phyloP scores from a whole-genome alignment of 352 stramenopile species.

The Phytophthora europaea region DNA sequence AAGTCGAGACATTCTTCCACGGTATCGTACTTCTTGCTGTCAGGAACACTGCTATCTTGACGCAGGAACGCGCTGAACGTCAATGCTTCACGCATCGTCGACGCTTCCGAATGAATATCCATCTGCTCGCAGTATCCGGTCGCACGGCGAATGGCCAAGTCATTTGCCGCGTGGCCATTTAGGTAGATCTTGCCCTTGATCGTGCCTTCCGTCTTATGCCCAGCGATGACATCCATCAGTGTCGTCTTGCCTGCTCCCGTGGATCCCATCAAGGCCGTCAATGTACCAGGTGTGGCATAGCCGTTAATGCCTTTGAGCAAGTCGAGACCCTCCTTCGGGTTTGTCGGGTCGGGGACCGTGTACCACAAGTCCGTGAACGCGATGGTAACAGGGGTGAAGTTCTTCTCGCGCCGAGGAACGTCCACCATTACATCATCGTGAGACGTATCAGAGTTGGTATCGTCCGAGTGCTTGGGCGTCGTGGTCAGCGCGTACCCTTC shows the following conservation, averaged over 20 bases:
- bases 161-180: slow-evolving; percentile 45
- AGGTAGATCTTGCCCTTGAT: slow-evolving; percentile 60
- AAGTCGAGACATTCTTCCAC: slow-evolving; percentile 43
- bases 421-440: slow-evolving; percentile 11
- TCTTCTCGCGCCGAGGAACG: slow-evolving; percentile 2
- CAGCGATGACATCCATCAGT: slow-evolving; percentile 28
- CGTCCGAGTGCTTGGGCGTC: slow-evolving; percentile 15
- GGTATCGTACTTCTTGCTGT: slow-evolving; percentile 40
- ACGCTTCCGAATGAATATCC: slow-evolving; percentile 86
- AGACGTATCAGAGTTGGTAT: slow-evolving; percentile 9
- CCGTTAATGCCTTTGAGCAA: slow-evolving; percentile 51
- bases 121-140: slow-evolving; percentile 77
- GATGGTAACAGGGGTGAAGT: neutral
- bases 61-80: slow-evolving; percentile 86
- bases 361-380: slow-evolving; percentile 26
- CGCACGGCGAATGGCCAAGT: slow-evolving; percentile 45
- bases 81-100: slow-evolving; percentile 89
- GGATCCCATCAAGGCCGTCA: slow-evolving; percentile 89
- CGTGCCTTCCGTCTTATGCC: slow-evolving; percentile 52
- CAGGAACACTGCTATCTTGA: slow-evolving; percentile 32
- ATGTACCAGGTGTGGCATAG: slow-evolving; percentile 65
- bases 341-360: slow-evolving; percentile 37
- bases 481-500: slow-evolving; percentile 3
- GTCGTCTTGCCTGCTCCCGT: slow-evolving; percentile 64
- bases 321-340: slow-evolving; percentile 47